Evolutionary conservation across 768 basidiomycete genomes (phyloP).

Genomic region (Phylloporus sp.): DNA sequence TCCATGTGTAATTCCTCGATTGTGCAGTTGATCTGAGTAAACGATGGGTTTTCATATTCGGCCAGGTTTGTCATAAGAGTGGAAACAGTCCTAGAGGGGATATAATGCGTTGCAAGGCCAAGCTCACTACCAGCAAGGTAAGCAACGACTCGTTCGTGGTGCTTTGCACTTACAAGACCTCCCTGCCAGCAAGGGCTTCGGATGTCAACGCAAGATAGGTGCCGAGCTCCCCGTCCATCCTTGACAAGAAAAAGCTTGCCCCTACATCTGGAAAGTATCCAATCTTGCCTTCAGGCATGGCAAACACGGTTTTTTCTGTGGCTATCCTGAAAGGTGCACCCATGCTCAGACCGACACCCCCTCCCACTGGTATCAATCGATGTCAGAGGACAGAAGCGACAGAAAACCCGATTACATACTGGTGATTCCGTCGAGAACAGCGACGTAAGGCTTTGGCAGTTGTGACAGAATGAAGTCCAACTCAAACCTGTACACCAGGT

Average conservation of each 20-base stretch:
- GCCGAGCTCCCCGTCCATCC: constrained; percentile 87
- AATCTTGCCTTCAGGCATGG: constrained; percentile 97
- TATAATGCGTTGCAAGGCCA: constrained; percentile 92
- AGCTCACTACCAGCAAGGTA: constrained; percentile 55
- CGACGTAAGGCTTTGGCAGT: constrained; percentile 84
- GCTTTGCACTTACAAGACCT: constrained; percentile 67
- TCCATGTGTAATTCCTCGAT: constrained; percentile 63
- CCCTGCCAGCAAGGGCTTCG: constrained; percentile 66
- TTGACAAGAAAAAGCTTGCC: constrained; percentile 82
- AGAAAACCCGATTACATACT: constrained; percentile 49
- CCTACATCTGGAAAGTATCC: constrained; percentile 93
- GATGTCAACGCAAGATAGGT: constrained; percentile 92
- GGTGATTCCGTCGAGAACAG: constrained; percentile 85
- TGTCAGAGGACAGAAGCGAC: neutral
- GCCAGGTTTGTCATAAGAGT: constrained; percentile 67
- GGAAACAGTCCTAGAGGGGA: constrained; percentile 73
- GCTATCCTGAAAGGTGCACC: constrained; percentile 89
- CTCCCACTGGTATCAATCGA: constrained; percentile 67
- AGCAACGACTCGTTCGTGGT: constrained; percentile 6
- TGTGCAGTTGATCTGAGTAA: constrained; percentile 59
- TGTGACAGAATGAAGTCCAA: constrained; percentile 69
- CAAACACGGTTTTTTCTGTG: constrained; percentile 86
- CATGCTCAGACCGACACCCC: constrained; percentile 84
- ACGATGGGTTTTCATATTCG: constrained; percentile 32
- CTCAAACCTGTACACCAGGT: constrained; percentile 57